Evolutionary conservation across 768 basidiomycete species (phyloP), one percentile per base, ranked within the genome.

Genomic region (Clathrus columnatus): DNA sequence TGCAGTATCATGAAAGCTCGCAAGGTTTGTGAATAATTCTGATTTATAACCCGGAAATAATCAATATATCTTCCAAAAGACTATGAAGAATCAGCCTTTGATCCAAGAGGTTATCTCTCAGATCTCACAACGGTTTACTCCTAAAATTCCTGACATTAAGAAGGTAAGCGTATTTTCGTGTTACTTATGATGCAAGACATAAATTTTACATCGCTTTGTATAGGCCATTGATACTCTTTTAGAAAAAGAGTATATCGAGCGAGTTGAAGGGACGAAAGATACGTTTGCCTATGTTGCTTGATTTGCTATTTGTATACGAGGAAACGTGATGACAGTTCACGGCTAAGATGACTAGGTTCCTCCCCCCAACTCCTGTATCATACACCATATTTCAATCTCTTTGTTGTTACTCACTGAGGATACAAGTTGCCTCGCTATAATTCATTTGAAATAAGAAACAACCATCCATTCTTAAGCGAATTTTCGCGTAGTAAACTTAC

Each of bases 201-300:
- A 18, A 4, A 4, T 29, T 30, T 50, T 5, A 61, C 23, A 18
- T n/a, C n/a, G 20, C n/a, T 41, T 56, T 64, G 59, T 48, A 11
- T 57, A 89, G 87, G 89, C 91, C 2, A 95, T 97, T 57, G 92
- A 95, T 65, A 83, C 83, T 14, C 73, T 98, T 18, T 74, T 97
- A 48, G 95, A 97, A 73, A 95, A 95, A 72, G 95, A 99, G 68
- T 99, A 97, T 68, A 87, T 99, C 62, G 94, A 98, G 66, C 85
- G 95, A 27, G 86, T 91, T 14, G 91, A 92, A 20, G 89, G 85
- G 10, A 83, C 85, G n/a, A 85, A 87, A 65, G 92, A 95, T 70
- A 87, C 87, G 30, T 91, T 90, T 68, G 81, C 83, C 48, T 87
- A 87, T 66, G 79, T 85, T 61, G 85, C 84, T 57, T 86, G 70